Conservation (phyloP, 306 rosid genomes). For the Bauhinia variegata region DNA sequence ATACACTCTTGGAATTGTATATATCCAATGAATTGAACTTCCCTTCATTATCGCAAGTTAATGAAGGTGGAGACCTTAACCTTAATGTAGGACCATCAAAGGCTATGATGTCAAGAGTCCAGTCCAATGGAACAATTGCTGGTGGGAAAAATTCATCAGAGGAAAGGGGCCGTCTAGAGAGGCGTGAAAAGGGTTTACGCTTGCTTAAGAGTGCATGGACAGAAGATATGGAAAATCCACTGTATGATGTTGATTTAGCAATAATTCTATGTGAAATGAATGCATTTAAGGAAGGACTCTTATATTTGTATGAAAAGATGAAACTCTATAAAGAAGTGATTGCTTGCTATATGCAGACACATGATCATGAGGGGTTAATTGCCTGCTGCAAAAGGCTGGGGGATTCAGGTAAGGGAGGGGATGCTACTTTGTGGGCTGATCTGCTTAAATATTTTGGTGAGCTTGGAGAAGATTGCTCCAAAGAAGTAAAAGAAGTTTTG, state of each 20-base stretch:
- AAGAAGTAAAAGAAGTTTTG: constrained; percentile 96
- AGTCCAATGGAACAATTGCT: constrained; percentile 58
- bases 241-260: constrained; percentile 90
- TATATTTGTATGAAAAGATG: constrained; percentile 94
- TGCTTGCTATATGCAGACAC: constrained; percentile 96
- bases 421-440: constrained; percentile 97
- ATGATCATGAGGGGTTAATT: constrained; percentile 90
- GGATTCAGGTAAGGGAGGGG: constrained; percentile 92
- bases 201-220: constrained; percentile 86
- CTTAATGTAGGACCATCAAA: constrained; percentile 46
- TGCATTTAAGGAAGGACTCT: constrained; percentile 77
- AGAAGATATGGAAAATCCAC: constrained; percentile 78
- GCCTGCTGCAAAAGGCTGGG: constrained; percentile 94
- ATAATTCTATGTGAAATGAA: constrained; percentile 96
- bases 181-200: constrained; percentile 73
- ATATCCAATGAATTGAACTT: constrained; percentile 85
- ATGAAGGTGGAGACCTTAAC: constrained; percentile 47
- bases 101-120: constrained; percentile 36
- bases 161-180: constrained; percentile 54
- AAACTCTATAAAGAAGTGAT: constrained; percentile 93
- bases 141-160: constrained; percentile 45
- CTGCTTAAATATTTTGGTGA: constrained; percentile 92
- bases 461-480: constrained; percentile 98
- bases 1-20: constrained; percentile 90
- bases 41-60: constrained; percentile 66